Conservation (phyloP, 2,329 filamentous ascomycete genomes). For the Endothia cerciana region DNA sequence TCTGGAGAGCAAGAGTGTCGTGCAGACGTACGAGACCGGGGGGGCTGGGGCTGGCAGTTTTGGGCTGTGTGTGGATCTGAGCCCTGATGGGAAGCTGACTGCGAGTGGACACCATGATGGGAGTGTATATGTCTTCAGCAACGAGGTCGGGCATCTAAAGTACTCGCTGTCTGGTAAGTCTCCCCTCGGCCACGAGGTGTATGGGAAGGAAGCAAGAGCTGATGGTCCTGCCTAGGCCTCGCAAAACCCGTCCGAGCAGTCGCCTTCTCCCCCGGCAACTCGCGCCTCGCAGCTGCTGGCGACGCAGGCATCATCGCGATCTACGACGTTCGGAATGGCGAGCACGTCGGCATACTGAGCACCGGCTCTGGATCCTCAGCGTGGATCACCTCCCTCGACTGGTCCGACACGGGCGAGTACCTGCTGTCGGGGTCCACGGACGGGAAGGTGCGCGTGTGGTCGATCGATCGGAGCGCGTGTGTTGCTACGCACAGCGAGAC, state of each 20-base stretch:
- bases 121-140: slow-evolving; percentile 92
- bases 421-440: slow-evolving; percentile 87
- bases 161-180: slow-evolving; percentile 79
- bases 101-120: slow-evolving; percentile 94
- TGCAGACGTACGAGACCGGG: slow-evolving; percentile 78
- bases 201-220: neutral
- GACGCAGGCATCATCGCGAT: slow-evolving; percentile 87
- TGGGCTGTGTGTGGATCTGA: slow-evolving; percentile 84
- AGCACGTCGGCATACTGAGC: slow-evolving; percentile 82
- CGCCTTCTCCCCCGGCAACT: slow-evolving; percentile 84
- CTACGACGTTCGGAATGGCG: slow-evolving; percentile 90
- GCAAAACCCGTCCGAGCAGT: slow-evolving; percentile 85
- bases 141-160: slow-evolving; percentile 80
- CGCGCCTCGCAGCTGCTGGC: slow-evolving; percentile 84
- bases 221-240: slow-evolving; percentile 60
- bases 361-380: slow-evolving; percentile 67
- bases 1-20: slow-evolving; percentile 54
- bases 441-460: slow-evolving; percentile 96
- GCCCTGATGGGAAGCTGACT: slow-evolving; percentile 78
- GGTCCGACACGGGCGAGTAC: slow-evolving; percentile 92
- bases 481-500: slow-evolving; percentile 94
- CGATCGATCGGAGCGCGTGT: slow-evolving; percentile 78
- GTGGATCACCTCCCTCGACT: slow-evolving; percentile 91
- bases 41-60: slow-evolving; percentile 67
- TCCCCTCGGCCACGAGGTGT: neutral